Evolutionary conservation across 441 rosid species (phyloP), one percentile per base, ranked within the genome.

Genomic region (Gossypium davidsonii): DNA sequence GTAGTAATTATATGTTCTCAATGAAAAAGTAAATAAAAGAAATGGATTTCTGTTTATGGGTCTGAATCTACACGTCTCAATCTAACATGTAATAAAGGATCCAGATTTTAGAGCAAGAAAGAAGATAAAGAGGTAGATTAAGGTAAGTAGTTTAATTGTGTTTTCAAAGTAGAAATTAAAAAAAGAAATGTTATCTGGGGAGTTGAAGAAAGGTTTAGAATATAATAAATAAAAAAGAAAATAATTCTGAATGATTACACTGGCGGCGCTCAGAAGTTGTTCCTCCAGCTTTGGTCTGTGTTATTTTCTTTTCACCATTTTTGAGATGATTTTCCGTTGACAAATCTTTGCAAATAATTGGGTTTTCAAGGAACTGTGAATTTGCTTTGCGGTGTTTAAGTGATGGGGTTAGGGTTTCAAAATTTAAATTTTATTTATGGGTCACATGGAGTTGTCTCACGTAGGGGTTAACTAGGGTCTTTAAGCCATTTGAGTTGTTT

Each of bases 201-300:
- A 86, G 81, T 81, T 74, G 88, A 81, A 78, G 81, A 78, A 78
- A 23, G 23, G 9, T 67, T 76, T 74, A 28, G 34, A 28, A 28
- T 31, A 31, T 31, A 31, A 31, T 31, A 18, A 7, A 28, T 28
- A 42, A 6, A 39, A 9, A 9, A 6, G 46, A 7, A 42, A 18
- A 78, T 78, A 74, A 78, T 59, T 80, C 70, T 73, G 89, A 84
- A 86, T 83, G 89, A 88, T 86, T 80, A 85, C 84, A 76, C 90
- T 78, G 87, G 83, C 82, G 90, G 85, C 83, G 81, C 81, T 74
- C 90, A 88, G 87, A 87, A 81, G 1, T 73, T 85, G 87, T 86
- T 85, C 81, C 88, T 83, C 83, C 87, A 11, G 58, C 79, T 82
- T 80, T 79, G 83, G 78, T 20, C 73, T 59, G 12, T 55, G 71